Evolutionary conservation across 179 eudicot genomes (phyloP), one percentile per base, ranked within the genome.

Genomic region (Silene coronaria): DNA sequence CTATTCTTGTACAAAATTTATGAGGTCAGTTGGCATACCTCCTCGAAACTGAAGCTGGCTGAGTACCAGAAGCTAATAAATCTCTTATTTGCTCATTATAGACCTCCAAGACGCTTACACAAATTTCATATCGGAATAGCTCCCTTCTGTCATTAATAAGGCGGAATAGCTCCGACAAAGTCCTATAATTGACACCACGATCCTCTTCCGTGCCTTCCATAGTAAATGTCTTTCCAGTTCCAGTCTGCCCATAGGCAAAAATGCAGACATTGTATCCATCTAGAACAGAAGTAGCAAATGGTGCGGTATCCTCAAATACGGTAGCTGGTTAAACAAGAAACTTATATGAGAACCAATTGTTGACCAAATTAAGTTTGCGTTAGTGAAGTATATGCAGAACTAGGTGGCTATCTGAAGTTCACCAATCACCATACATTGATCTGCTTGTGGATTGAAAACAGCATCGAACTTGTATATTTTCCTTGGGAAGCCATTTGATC

Each of bases 191-290:
- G 70, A 95, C 99, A 48, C 98, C 99, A 51, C 97, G 96, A 62
- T 85, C 88, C 53, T 87, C 89, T 12, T 87, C 80, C 45, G 91
- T 89, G 59, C 99, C 99, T 77, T 95, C 99, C 99, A 95, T 95
- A 42, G 99, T 95, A 76, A 87, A 95, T 36, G 99, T 95, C 70
- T 95, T 95, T 62, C 99, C 99, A 24, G 93, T 92, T 57, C 99
- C 97, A 19, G 97, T 92, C 82, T 95, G 99, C 61, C 99, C 99
- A 76, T 95, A 95, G 30, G 99, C 99, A 82, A 95, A 95, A 78
- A 95, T 92, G 82, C 99, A 92, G 17, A 90, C 95, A 76, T 95
- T 95, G 85, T 88, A 95, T 34, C 99, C 99, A 86, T 95, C 99
- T 45, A 95, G 83, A 59, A 95, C 99, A 32, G 99, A 95, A 42